A percentile compares a stretch with the other conserved stretches of the same genome.
Evolutionary conservation across 768 basidiomycete genomes (phyloP).

Genomic region (Hygrocybe coccinea): DNA sequence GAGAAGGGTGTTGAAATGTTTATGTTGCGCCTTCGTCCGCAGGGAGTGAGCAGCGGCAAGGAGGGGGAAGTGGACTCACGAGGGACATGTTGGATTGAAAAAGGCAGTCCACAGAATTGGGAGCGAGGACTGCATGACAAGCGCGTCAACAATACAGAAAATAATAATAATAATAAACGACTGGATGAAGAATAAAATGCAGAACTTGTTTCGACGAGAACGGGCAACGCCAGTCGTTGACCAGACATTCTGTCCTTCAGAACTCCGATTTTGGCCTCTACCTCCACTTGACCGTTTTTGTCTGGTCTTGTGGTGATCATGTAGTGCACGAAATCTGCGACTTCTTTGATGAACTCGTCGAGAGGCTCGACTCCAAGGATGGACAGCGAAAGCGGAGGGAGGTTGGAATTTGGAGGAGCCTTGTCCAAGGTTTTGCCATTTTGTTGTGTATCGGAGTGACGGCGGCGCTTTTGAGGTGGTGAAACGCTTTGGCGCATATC

Average conservation of each 20-base stretch:
- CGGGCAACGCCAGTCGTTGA: slow-evolving; percentile 61
- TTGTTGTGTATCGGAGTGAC: background rate
- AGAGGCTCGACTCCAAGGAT: slow-evolving; percentile 87
- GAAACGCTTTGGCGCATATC: background rate
- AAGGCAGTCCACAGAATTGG: slow-evolving; percentile 56
- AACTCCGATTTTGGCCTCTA: slow-evolving; percentile 87
- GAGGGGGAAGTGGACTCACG: slow-evolving; percentile 43
- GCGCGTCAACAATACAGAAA: slow-evolving; percentile 7
- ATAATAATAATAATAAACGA: no score
- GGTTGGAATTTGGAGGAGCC: slow-evolving; percentile 5
- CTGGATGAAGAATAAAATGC: slow-evolving; percentile 18
- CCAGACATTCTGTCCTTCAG: slow-evolving; percentile 55
- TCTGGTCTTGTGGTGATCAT: slow-evolving; percentile 57
- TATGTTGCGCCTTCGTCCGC: slow-evolving; percentile 68
- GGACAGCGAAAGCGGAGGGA: slow-evolving; percentile 69
- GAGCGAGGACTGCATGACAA: slow-evolving; percentile 53
- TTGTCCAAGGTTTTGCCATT: background rate
- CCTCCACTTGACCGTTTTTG: slow-evolving; percentile 61
- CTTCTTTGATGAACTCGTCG: slow-evolving; percentile 88
- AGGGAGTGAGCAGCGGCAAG: slow-evolving; percentile 10
- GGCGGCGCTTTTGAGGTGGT: background rate
- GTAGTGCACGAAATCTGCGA: slow-evolving; percentile 84
- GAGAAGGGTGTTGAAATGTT: slow-evolving; percentile 79
- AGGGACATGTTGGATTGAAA: slow-evolving; percentile 93
- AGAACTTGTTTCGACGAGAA: slow-evolving; percentile 82